Evolutionary conservation across 1,139 yeast genomes (phyloP).

Genomic region (Geotrichum aggregatum): DNA sequence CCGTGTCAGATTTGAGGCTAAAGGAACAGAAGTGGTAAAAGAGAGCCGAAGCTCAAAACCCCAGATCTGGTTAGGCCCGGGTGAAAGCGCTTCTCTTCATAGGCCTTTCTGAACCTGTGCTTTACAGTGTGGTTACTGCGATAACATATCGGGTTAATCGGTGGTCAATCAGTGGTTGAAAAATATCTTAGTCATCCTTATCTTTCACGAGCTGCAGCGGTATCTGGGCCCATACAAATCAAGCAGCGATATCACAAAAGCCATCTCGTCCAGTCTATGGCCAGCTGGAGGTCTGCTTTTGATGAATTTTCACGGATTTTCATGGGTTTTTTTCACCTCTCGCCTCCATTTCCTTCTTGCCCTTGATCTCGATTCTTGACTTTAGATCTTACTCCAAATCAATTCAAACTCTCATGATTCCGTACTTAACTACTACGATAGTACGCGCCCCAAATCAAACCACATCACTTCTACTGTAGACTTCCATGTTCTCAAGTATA

Average conservation of each 20-base stretch:
- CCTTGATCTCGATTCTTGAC: background rate
- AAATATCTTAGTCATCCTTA: background rate
- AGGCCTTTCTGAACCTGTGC: too few species aligned
- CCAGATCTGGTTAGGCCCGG: too few species aligned
- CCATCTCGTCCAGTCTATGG: too few species aligned
- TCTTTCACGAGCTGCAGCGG: too few species aligned
- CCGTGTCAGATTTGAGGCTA: background rate
- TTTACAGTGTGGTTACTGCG: too few species aligned
- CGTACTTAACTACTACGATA: background rate
- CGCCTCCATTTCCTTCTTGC: background rate
- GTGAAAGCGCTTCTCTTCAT: too few species aligned
- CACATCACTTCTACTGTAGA: background rate
- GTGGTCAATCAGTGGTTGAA: too few species aligned
- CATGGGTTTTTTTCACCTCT: background rate
- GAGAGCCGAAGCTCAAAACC: background rate
- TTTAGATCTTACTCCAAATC: too few species aligned
- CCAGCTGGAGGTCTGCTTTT: too few species aligned
- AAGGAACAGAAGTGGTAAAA: background rate
- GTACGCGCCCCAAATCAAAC: too few species aligned
- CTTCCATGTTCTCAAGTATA: slow-evolving; percentile 4
- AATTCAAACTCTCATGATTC: background rate
- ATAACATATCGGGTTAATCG: too few species aligned
- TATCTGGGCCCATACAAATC: slow-evolving; percentile 3
- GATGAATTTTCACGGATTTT: background rate
- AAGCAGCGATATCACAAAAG: background rate